Percentiles rank a stretch among this genome's conserved stretches.
Conservation (phyloP, 306 rosid species). For the Lathyrus sativus region DNA sequence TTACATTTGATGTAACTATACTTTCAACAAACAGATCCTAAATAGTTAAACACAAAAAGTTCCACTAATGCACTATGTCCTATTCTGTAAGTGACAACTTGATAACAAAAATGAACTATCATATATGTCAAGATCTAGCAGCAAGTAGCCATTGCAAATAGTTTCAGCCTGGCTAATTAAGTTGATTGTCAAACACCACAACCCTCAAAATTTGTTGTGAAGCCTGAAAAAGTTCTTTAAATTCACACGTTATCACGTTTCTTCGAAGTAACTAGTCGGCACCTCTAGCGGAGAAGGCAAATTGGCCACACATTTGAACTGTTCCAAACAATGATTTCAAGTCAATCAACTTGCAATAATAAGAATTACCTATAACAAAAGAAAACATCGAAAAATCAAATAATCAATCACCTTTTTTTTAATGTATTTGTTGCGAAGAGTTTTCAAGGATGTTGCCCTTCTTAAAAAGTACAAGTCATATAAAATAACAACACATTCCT, state of each 20-base stretch:
- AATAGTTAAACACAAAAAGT: not conserved
- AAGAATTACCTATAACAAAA: not conserved
- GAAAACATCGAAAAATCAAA: not conserved
- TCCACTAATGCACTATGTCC: not conserved
- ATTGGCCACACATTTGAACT: slow-evolving; percentile 73
- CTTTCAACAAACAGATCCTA: not conserved
- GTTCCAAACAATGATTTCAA: slow-evolving; percentile 31
- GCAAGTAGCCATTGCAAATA: not conserved
- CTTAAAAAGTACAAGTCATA: slow-evolving; percentile 72
- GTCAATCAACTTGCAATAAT: not conserved
- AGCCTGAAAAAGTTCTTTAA: not conserved
- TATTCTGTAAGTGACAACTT: slow-evolving; percentile 1
- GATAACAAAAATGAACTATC: not conserved
- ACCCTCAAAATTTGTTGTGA: too few species aligned
- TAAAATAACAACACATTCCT: slow-evolving; percentile 56
- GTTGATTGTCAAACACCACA: too few species aligned
- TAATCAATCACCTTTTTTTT: slow-evolving; percentile 63
- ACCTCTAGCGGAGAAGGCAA: slow-evolving; percentile 73
- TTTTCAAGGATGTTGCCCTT: slow-evolving; percentile 59
- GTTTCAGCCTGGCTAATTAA: not conserved
- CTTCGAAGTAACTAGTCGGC: slow-evolving; percentile 53
- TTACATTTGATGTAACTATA: slow-evolving; percentile 9
- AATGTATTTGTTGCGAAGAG: slow-evolving; percentile 74
- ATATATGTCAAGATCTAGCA: not conserved
- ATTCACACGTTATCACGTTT: not conserved